Evolutionary conservation across 345 rosid species (phyloP), one percentile per base, ranked within the genome.

Genomic region (Alliaria petiolata): DNA sequence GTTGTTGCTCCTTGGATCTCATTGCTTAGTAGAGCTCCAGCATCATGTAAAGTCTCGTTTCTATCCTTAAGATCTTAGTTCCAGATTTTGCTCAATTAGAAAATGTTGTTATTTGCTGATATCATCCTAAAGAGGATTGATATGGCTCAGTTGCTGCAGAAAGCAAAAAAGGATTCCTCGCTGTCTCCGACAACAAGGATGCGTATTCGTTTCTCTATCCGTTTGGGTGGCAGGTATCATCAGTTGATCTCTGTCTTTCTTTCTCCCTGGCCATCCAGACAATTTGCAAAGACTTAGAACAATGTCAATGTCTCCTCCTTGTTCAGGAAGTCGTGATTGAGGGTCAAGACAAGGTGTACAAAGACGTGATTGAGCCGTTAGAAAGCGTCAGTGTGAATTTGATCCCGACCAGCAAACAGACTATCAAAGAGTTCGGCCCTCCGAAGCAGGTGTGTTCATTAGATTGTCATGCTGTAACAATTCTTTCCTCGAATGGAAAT

Each of bases 101-200:
- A 5, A 44, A 44, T 7, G 39, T 35, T 51, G 47, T 72, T 63
- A 72, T 46, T 2, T 72, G 53, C 82, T 77, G 83, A 82, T 74
- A 78, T 86, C 86, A 22, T 22, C 25, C 25, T 15, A 90, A 66
- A 86, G 84, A 72, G 96, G 92, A 44, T 91, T 91, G 93, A 91
- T 89, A 79, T 91, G 91, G 83, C 82, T 89, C 96, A 91, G 98
- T 89, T 91, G 96, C 97, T 91, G 97, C 96, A 91, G 97, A 93
- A 85, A 78, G 47, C 74, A 87, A 90, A 66, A 86, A 85, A 72
- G 96, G 92, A 44, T 91, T 85, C 75, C 75, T 84, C n/a, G 17
- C 80, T 19, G 92, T 86, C 67, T 67, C 80, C 7, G 97, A 89
- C 86, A 78, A 82, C 77, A 89, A 85, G 60, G 95, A 93, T n/a